These are phyloP conservation scores for Scheffersomyces stipitis DNA, from an alignment of 805 yeast species.

Conservation along the genomic window DNA sequence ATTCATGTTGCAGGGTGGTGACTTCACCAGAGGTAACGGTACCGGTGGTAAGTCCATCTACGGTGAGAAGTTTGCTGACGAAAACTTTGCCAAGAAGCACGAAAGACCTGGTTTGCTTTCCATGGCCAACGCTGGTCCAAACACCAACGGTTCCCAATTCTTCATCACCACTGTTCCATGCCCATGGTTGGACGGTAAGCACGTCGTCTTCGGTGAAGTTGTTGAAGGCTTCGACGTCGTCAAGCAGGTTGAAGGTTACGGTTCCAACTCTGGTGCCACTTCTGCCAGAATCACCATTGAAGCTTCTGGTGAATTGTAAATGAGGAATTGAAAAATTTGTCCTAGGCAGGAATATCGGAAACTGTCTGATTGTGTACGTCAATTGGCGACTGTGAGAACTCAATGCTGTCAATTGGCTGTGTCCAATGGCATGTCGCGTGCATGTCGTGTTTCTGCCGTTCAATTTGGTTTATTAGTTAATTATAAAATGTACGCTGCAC, in stretches of 20 bases:
- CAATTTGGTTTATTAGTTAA: too few species aligned
- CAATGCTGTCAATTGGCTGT: too few species aligned
- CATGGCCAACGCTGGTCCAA: constrained; percentile 98
- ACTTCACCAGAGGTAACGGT: constrained; percentile 47
- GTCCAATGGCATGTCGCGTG: too few species aligned
- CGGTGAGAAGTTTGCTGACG: constrained; percentile 76
- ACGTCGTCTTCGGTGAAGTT: constrained; percentile 94
- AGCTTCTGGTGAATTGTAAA: constrained; percentile 59
- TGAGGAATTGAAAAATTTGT: neutral
- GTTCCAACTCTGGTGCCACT: constrained; percentile 68
- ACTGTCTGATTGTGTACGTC: too few species aligned
- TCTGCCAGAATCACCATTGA: constrained; percentile 62
- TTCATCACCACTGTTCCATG: constrained; percentile 88
- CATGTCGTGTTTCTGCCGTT: too few species aligned
- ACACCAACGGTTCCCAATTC: constrained; percentile 97
- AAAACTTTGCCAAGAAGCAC: constrained; percentile 73
- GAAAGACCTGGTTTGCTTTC: constrained; percentile 78
- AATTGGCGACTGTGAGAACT: too few species aligned
- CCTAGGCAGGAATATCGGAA: neutral
- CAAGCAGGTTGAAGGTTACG: constrained; percentile 76
- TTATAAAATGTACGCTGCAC: too few species aligned
- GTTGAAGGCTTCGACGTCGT: constrained; percentile 81
- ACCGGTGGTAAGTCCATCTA: constrained; percentile 51
- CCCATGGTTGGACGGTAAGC: constrained; percentile 91
- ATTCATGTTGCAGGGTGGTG: constrained; percentile 52